Evolutionary conservation across 2,329 filamentous ascomycete genomes (phyloP), one percentile per base, ranked within the genome.

Genomic region (Cytospora piceae): DNA sequence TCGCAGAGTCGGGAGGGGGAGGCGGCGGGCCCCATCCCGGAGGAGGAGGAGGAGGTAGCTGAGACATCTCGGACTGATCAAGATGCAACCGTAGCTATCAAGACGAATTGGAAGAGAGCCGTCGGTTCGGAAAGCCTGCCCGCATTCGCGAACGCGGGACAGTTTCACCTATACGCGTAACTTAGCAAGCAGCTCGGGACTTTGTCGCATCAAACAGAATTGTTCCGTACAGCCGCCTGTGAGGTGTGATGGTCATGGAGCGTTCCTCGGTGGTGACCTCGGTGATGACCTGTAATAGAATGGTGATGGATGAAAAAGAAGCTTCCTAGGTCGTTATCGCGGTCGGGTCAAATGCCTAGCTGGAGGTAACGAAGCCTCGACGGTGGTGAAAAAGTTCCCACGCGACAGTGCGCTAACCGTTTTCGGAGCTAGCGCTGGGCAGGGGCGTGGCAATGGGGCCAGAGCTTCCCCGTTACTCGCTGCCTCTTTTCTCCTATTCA

Each of bases 1-100:
- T 83, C 32, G 83, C 82, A 72, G 87, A 87, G 63, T 87, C 83
- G 57, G 80, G 75, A 55, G 81, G 81, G 6, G 79, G 79, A 0
- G 79, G 78, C 2, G 79, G 79, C 49, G 78, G 78, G 14, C 83
- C 83, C 84, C 84, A 87, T 67, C 84, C 84, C 32, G 85, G 85
- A 59, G 85, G 85, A 49, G 85, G 85, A 20, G 85, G 85, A 66
- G 85, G 84, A 63, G 77, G 79, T 71, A 81, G 80, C 70, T 77
- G 79, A 70, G 83, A 84, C 84, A 86, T 86, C 65, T 71, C 63
- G 67, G 71, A 58, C 58, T 64, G 60, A 54, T 66, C 60, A 61
- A 66, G 52, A 29, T 32, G 29, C 53, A 55, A 29, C 24, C 39
- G 49, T 29, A 27, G 32, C 27, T 34, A 49, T 61, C 57, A 57